Base-by-base conservation (phyloP, 2,329 filamentous ascomycete species). In the Aureobasidium lini region DNA sequence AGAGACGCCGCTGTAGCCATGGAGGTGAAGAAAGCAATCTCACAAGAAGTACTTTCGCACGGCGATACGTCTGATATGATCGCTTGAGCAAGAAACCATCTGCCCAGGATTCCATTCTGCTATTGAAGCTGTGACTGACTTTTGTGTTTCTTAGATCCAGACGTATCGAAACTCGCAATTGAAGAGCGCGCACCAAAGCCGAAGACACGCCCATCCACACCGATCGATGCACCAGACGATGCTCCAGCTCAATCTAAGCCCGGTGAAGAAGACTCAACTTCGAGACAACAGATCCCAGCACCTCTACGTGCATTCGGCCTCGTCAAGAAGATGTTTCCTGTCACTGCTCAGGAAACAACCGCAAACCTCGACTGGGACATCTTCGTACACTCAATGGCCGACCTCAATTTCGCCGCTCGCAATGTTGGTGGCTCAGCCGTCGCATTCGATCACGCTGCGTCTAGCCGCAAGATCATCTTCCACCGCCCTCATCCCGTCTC, bases 401-500 rank as follows among this genome's bases (percentile, higher is more conserved):
- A 52, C 9, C 15, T 52, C 8, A 11, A 15, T 9, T 40, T 52
- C 36, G 8, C 5, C 13, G 34, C 48, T 5, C 48, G 36, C 23
- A 52, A 52, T 28, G 34, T 31, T n/a, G 48, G 48, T 31, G 48
- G 48, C 11, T 40, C 48, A 13, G 48, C 34, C 2, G 48, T 52
- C 3, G 48, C 13, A 6, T 40, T 52, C 8, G 48, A 52, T 11
- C 23, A 52, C 23, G 23, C 23, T 13, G 1, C 48, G 1, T n/a
- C 18, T 15, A 29, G 16, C 3, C 34, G 32, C 3, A 58, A 47
- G 6, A 47, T 61, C 18, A 48, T 39, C 23, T 16, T 60, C n/a
- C 62, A 64, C 18, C 36, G 39, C 10, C 62, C 61, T 15, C 61
- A 64, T 58, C 59, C 61, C 8, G 59, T 60, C 8, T 16, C 59